Conservation (phyloP, 352 stramenopile species). For the Blastocystis sp. region DNA sequence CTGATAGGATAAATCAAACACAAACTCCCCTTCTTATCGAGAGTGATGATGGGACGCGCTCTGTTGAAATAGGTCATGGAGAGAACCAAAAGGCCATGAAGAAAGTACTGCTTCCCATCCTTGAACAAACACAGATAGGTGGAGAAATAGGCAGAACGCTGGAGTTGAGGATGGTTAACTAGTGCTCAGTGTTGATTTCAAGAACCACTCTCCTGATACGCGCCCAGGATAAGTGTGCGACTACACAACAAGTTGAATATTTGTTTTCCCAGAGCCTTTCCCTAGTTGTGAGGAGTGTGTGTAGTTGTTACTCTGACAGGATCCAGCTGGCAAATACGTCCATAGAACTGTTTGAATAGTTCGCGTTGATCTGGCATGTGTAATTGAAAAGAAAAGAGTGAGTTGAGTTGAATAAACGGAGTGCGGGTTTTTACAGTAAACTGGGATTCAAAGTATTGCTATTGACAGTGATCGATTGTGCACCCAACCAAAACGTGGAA, state of each 20-base stretch:
- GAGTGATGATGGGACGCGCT: neutral
- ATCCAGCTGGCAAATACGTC: neutral
- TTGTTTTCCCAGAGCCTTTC: neutral
- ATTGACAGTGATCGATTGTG: too few relatives aligned
- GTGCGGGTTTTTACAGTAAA: too few relatives aligned
- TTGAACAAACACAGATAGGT: constrained; percentile 2
- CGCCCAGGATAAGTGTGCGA: constrained; percentile 1
- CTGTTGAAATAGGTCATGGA: constrained; percentile 24
- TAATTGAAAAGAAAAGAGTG: neutral
- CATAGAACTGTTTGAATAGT: constrained; percentile 38
- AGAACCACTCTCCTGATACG: constrained; percentile 9
- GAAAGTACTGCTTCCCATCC: constrained; percentile 6
- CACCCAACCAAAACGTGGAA: too few relatives aligned
- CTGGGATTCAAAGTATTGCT: too few relatives aligned
- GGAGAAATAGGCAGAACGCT: neutral
- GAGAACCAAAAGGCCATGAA: neutral
- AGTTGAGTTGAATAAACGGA: neutral
- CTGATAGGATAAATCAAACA: neutral
- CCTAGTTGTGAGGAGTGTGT: neutral
- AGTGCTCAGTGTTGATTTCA: neutral
- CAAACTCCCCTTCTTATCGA: constrained; percentile 6
- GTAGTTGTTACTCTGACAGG: neutral
- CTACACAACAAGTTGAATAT: constrained; percentile 31
- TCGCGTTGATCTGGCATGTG: constrained; percentile 26
- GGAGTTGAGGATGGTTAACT: neutral